Conservation (phyloP, 352 stramenopile genomes). For the Lagenidium giganteum region DNA sequence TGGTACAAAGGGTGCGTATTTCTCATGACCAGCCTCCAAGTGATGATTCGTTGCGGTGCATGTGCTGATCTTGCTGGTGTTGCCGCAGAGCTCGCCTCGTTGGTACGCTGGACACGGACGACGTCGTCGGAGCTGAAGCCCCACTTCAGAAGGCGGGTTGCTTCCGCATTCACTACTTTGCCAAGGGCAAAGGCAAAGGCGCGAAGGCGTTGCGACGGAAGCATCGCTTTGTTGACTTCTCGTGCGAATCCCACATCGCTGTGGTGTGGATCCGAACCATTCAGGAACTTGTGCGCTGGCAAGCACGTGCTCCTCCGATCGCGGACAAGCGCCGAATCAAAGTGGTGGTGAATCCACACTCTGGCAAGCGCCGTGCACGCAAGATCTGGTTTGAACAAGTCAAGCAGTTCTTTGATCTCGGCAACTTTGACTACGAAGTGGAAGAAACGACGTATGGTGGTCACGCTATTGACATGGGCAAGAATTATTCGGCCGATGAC, state of each 20-base stretch:
- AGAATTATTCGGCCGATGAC: constrained; percentile 64
- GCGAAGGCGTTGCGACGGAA: constrained; percentile 58
- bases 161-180: constrained; percentile 77
- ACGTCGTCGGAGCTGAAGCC: constrained; percentile 64
- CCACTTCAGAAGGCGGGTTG: constrained; percentile 18
- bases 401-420: constrained; percentile 74
- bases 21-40: too few species aligned
- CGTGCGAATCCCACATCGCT: constrained; percentile 25
- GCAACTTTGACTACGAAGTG: constrained; percentile 68
- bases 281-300: constrained; percentile 79
- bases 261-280: constrained; percentile 58
- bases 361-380: constrained; percentile 52
- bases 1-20: constrained; percentile 38
- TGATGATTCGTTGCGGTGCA: not conserved
- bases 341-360: constrained; percentile 81
- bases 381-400: constrained; percentile 70
- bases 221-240: constrained; percentile 48
- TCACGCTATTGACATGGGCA: constrained; percentile 74
- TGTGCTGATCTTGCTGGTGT: not conserved
- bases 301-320: constrained; percentile 63
- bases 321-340: constrained; percentile 70
- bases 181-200: constrained; percentile 47
- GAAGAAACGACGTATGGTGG: constrained; percentile 72
- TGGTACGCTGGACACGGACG: constrained; percentile 57
- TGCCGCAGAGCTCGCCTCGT: constrained; percentile 29